These are phyloP conservation scores for Termitomyces sp. DNA, from an alignment of 768 basidiomycete species.

Conservation along the genomic window DNA sequence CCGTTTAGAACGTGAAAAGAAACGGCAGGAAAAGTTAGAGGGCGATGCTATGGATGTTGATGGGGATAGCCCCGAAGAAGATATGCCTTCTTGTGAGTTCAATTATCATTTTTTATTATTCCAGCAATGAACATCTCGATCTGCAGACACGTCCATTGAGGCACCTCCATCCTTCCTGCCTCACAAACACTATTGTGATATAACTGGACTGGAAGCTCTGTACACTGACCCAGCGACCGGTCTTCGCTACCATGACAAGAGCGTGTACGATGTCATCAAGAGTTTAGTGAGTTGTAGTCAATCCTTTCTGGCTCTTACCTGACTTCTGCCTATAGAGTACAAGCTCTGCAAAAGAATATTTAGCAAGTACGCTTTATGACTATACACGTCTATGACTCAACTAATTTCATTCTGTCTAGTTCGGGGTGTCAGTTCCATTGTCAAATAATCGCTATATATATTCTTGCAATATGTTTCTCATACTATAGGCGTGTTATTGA, in stretches of 20 bases:
- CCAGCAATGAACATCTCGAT: not conserved
- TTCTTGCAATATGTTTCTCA: not conserved
- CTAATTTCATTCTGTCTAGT: constrained; percentile 8
- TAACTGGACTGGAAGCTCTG: constrained; percentile 81
- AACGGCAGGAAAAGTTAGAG: constrained; percentile 45
- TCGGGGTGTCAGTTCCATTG: constrained; percentile 44
- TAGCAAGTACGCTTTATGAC: constrained; percentile 43
- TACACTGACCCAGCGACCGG: constrained; percentile 82
- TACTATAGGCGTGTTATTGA: not conserved
- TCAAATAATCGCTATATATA: constrained; percentile 24
- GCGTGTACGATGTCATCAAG: constrained; percentile 80
- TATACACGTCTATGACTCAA: not conserved
- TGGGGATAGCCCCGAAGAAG: constrained; percentile 46
- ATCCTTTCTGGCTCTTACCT: not conserved
- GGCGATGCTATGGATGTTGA: constrained; percentile 51
- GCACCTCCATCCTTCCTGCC: constrained; percentile 81
- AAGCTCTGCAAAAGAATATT: constrained; percentile 71
- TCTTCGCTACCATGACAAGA: constrained; percentile 80
- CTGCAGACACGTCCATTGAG: constrained; percentile 71
- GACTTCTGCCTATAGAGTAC: constrained; percentile 39
- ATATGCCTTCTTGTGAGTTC: constrained; percentile 64
- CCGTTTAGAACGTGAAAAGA: constrained; percentile 56
- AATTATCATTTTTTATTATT: not conserved
- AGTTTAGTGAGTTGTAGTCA: constrained; percentile 44
- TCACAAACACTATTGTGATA: constrained; percentile 76